Conservation (phyloP, 2,329 filamentous ascomycete species). For the Fonsecaea erecta region DNA sequence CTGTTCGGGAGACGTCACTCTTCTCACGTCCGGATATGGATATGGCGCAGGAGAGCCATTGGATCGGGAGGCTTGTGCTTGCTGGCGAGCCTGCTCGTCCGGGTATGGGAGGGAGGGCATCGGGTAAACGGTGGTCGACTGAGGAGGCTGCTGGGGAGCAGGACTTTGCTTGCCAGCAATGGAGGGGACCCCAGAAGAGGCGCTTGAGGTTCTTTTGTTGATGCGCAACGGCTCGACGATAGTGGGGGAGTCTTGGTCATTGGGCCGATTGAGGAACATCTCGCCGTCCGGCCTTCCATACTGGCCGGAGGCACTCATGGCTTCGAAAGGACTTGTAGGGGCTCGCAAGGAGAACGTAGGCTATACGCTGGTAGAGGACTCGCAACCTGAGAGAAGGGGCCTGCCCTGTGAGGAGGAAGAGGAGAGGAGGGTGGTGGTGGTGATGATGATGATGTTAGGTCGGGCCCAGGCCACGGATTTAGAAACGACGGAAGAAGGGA, state of each 20-base stretch:
- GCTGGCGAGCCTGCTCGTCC: constrained; percentile 62
- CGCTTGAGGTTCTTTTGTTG: constrained; percentile 72
- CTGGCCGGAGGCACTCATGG: constrained; percentile 53
- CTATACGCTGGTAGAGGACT: not conserved
- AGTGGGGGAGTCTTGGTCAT: constrained; percentile 69
- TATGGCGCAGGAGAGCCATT: constrained; percentile 46
- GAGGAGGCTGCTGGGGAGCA: constrained; percentile 55
- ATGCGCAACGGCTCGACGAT: constrained; percentile 79
- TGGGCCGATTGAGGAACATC: constrained; percentile 71
- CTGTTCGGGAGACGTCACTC: constrained; percentile 36
- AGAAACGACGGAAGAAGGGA: constrained; percentile 7
- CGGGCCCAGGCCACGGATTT: constrained; percentile 17
- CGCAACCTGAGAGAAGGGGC: constrained; percentile 5
- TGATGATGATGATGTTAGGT: constrained; percentile 5
- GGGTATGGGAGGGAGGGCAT: constrained; percentile 76
- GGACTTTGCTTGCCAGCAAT: constrained; percentile 42
- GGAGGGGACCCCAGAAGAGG: constrained; percentile 50
- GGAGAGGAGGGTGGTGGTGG: no score
- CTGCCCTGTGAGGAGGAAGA: constrained; percentile 6
- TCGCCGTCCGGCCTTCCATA: constrained; percentile 77
- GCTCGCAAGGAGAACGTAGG: not conserved
- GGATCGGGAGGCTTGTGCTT: constrained; percentile 23
- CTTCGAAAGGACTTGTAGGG: constrained; percentile 22
- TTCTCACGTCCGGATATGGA: constrained; percentile 49
- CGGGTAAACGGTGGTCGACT: constrained; percentile 66